These are phyloP conservation scores for Irpex sp. DNA, from an alignment of 1,284 basidiomycete species.

Conservation along the genomic window DNA sequence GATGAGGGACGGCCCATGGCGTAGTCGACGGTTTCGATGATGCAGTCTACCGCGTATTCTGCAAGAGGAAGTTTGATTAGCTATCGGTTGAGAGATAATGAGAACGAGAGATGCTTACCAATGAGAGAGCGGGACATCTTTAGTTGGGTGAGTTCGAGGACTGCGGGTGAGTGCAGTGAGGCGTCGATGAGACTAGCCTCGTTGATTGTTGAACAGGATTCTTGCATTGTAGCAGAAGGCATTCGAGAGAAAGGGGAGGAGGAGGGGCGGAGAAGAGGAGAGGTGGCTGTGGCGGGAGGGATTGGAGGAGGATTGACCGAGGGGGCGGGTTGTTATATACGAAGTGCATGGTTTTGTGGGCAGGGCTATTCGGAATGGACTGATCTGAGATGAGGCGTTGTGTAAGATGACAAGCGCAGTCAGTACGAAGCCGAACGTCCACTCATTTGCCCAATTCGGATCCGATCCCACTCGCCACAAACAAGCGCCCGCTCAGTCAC, in stretches of 20 bases:
- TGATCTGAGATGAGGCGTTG: background rate
- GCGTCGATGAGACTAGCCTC: conserved; percentile 62
- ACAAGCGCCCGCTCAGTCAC: background rate
- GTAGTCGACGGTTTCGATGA: conserved; percentile 68
- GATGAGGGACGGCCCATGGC: conserved; percentile 61
- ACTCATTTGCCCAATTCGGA: conserved; percentile 7
- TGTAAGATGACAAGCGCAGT: background rate
- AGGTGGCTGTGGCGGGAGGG: conserved; percentile 4
- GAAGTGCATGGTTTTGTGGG: background rate
- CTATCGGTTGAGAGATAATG: background rate
- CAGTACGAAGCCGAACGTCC: background rate
- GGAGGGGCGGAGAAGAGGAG: conserved; percentile 9
- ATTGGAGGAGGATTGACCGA: background rate
- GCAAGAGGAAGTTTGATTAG: conserved; percentile 8
- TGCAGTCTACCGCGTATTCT: conserved; percentile 68
- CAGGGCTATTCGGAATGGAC: background rate
- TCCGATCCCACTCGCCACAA: conserved; percentile 10
- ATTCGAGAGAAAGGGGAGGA: conserved; percentile 10
- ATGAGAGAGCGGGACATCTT: conserved; percentile 56
- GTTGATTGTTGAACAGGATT: conserved; percentile 39
- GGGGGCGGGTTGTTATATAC: conserved; percentile 12
- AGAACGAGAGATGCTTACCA: conserved; percentile 39
- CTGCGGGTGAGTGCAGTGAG: conserved; percentile 53
- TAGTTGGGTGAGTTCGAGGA: conserved; percentile 60
- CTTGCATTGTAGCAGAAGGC: conserved; percentile 10